These are phyloP conservation scores for Recurvomyces mirabilis DNA, from an alignment of 495 filamentous ascomycete species.

Conservation along the genomic window DNA sequence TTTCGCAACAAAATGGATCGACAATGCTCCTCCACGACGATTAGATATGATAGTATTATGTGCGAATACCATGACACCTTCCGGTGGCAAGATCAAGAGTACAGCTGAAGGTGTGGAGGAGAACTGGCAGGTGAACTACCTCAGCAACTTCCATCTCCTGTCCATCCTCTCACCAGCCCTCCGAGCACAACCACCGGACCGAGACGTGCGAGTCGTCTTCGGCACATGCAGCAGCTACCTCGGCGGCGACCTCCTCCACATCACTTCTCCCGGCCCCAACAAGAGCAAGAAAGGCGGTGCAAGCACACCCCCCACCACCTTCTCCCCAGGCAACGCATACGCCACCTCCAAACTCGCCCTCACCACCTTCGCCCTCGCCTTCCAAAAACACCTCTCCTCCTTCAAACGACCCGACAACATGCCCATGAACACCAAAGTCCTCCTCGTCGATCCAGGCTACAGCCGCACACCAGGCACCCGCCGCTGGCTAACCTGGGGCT, in stretches of 20 bases:
- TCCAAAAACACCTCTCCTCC: slow-evolving; percentile 74
- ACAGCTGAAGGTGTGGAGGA: slow-evolving; percentile 72
- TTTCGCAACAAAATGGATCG: slow-evolving; percentile 98
- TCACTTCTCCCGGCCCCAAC: slow-evolving; percentile 6
- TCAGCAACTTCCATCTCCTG: slow-evolving; percentile 89
- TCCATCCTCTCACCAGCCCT: slow-evolving; percentile 81
- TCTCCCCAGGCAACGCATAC: slow-evolving; percentile 44
- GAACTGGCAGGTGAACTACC: slow-evolving; percentile 89
- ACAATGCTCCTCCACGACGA: slow-evolving; percentile 84
- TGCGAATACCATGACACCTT: slow-evolving; percentile 61
- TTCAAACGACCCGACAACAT: slow-evolving; percentile 73
- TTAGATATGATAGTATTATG: slow-evolving; percentile 88
- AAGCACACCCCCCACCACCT: slow-evolving; percentile 10
- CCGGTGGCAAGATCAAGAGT: slow-evolving; percentile 36
- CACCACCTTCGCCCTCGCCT: slow-evolving; percentile 75
- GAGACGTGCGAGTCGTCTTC: slow-evolving; percentile 81
- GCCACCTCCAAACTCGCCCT: slow-evolving; percentile 79
- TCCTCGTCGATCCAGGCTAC: slow-evolving; percentile 78
- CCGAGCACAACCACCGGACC: slow-evolving; percentile 78
- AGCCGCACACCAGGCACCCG: slow-evolving; percentile 75
- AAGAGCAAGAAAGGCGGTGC: neutral
- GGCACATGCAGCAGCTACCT: slow-evolving; percentile 82
- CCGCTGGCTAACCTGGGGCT: slow-evolving; percentile 74
- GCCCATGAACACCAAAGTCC: slow-evolving; percentile 65
- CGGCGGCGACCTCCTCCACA: slow-evolving; percentile 41